These are phyloP conservation scores for Auriculariales sp. DNA, from an alignment of 768 basidiomycete species.

Conservation along the genomic window DNA sequence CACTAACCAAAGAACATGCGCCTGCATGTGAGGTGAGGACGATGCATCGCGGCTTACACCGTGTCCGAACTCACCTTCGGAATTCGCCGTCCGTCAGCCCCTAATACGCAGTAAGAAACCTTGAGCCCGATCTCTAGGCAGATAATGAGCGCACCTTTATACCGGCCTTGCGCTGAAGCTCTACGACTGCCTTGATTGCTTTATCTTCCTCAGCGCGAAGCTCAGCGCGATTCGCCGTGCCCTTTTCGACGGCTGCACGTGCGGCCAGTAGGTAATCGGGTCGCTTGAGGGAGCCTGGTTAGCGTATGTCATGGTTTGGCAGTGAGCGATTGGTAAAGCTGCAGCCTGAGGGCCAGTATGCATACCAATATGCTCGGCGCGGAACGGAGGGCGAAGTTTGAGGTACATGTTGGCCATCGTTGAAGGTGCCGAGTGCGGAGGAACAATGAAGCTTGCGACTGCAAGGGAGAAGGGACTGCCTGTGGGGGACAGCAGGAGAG, in stretches of 20 bases:
- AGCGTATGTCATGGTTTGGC: background rate
- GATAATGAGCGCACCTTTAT: slow-evolving; percentile 21
- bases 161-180: slow-evolving; percentile 38
- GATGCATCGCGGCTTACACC: slow-evolving; percentile 4
- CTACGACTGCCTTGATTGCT: slow-evolving; percentile 35
- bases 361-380: slow-evolving; percentile 37
- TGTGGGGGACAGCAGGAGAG: too few relatives aligned
- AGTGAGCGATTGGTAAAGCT: background rate
- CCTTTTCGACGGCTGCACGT: slow-evolving; percentile 28
- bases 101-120: background rate
- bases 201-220: slow-evolving; percentile 35
- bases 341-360: background rate
- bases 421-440: too few relatives aligned
- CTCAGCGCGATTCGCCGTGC: slow-evolving; percentile 27
- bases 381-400: slow-evolving; percentile 28
- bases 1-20: background rate
- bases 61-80: slow-evolving; percentile 19
- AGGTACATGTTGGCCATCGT: slow-evolving; percentile 10
- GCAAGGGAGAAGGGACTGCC: too few relatives aligned
- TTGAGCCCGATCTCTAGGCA: background rate
- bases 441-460: too few relatives aligned
- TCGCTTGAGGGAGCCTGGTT: slow-evolving; percentile 36
- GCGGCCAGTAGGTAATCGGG: slow-evolving; percentile 34
- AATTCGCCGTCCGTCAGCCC: slow-evolving; percentile 41
- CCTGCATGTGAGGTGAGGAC: background rate